These are phyloP conservation scores for Monilinia polystroma DNA, from an alignment of 2,329 filamentous ascomycete species.

Conservation along the genomic window DNA sequence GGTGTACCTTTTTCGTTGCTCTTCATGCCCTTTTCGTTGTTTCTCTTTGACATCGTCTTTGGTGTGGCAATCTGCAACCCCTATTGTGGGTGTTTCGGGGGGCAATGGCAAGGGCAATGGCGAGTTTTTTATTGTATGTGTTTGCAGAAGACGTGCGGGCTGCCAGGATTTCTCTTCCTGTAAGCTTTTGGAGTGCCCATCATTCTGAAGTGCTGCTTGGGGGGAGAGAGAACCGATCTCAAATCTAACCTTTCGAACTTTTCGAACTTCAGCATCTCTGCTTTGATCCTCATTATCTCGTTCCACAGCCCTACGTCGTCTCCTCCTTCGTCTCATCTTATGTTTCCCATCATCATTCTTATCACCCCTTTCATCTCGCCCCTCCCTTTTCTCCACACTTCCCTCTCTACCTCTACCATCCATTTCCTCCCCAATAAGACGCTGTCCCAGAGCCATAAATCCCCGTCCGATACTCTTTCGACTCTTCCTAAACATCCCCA, in stretches of 20 bases:
- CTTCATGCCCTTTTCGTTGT: background rate
- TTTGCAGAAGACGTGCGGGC: background rate
- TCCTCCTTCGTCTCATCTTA: background rate
- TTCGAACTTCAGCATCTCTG: background rate
- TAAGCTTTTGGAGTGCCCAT: background rate
- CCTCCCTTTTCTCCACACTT: background rate
- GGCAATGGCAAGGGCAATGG: background rate
- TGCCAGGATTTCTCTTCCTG: background rate
- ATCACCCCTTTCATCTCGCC: background rate
- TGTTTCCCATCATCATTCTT: background rate
- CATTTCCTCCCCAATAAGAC: background rate
- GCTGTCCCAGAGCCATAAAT: constrained; percentile 3
- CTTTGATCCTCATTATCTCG: background rate
- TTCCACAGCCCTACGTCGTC: background rate
- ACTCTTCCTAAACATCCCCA: background rate
- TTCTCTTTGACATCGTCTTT: background rate
- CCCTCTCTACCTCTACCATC: background rate
- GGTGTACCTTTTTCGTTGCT: background rate
- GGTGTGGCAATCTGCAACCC: background rate
- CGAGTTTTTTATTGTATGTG: background rate
- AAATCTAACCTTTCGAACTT: no score
- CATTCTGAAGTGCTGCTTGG: no score
- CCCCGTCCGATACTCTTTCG: constrained; percentile 9
- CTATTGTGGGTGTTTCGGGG: background rate
- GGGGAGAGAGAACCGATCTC: background rate